Evolutionary conservation across 805 yeast genomes (phyloP).

Genomic region (Barnettozyma californica): DNA sequence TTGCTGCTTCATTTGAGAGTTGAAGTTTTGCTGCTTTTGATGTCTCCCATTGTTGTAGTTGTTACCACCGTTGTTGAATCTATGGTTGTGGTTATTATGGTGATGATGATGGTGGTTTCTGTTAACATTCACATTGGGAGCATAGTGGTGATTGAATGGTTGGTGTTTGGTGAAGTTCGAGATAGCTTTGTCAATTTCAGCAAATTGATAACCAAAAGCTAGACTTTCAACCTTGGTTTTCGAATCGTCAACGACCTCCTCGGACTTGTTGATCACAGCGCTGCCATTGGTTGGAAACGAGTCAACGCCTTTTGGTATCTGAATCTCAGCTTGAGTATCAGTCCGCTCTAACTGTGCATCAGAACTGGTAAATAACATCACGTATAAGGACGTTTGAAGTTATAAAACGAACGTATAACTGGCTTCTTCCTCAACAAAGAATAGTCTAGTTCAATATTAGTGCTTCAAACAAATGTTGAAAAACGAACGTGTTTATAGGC

Average conservation of each 20-base stretch:
- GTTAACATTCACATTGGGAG: conserved; percentile 24
- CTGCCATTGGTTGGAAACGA: not conserved
- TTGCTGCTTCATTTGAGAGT: conserved; percentile 23
- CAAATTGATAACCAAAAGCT: conserved; percentile 23
- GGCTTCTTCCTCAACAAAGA: not conserved
- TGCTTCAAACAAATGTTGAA: not conserved
- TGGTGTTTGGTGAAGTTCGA: conserved; percentile 27
- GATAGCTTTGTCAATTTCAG: conserved; percentile 27
- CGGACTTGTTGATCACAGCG: not conserved
- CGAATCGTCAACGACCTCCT: not conserved
- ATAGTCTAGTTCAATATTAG: not conserved
- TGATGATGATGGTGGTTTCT: conserved; percentile 7
- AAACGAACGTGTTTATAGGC: not conserved
- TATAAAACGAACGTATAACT: not conserved
- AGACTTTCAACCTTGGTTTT: conserved; percentile 10
- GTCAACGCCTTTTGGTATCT: not conserved
- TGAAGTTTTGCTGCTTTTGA: conserved; percentile 11
- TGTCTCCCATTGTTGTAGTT: not conserved
- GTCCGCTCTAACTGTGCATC: not conserved
- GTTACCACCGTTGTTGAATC: conserved; percentile 5
- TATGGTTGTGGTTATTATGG: conserved; percentile 9
- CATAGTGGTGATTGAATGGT: conserved; percentile 27
- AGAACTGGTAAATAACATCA: not conserved
- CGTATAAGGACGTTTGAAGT: not conserved
- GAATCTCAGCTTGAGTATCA: not conserved